These are phyloP conservation scores for Debaryomyces coudertii DNA, from an alignment of 1,139 yeast species.

Conservation along the genomic window DNA sequence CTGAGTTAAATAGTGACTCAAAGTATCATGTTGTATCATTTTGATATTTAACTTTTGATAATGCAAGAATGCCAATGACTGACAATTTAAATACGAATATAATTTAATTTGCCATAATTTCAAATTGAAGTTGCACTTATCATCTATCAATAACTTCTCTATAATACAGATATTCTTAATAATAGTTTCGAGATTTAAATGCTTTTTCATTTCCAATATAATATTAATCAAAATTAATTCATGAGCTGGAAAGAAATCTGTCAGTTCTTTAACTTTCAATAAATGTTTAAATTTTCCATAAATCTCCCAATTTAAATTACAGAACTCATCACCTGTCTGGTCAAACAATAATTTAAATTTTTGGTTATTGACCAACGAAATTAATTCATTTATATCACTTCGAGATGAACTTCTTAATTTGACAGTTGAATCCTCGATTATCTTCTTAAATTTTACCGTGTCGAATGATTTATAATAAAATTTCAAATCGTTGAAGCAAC, in stretches of 20 bases:
- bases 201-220: conserved; percentile 20
- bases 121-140: conserved; percentile 67
- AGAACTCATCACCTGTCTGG: conserved; percentile 19
- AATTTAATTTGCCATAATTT: conserved; percentile 72
- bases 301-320: conserved; percentile 32
- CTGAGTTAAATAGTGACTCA: conserved; percentile 59
- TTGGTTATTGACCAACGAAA: conserved; percentile 50
- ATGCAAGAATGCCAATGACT: conserved; percentile 51
- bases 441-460: conserved; percentile 16
- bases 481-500: conserved; percentile 63
- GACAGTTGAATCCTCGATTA: conserved; percentile 14
- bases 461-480: conserved; percentile 28
- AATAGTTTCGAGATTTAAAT: conserved; percentile 16
- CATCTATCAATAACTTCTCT: conserved; percentile 50
- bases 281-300: conserved; percentile 35
- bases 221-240: conserved; percentile 63
- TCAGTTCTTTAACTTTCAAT: conserved; percentile 44
- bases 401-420: conserved; percentile 12
- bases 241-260: conserved; percentile 68
- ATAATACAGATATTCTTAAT: conserved; percentile 45
- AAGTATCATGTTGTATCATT: conserved; percentile 78
- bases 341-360: conserved; percentile 41
- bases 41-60: conserved; percentile 64
- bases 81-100: conserved; percentile 62
- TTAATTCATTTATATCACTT: conserved; percentile 33